phyloP scores from a whole-genome alignment of 108 stramenopile genomes.

The Nannochloropsis salina region DNA sequence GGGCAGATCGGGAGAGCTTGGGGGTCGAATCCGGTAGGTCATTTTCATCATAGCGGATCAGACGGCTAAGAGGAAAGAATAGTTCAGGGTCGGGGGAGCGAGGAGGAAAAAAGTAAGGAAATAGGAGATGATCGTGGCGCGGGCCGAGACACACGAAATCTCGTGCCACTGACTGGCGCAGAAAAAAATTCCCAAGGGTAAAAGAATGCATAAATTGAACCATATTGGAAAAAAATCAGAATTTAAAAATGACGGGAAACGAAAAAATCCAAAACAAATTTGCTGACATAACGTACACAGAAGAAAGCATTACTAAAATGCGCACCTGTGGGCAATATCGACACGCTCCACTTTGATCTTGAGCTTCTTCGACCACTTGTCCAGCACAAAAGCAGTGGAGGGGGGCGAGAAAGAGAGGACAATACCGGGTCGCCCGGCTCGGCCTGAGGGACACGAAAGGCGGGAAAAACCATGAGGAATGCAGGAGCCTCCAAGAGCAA shows the following conservation, averaged over 20 bases:
- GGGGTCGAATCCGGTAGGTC: not conserved
- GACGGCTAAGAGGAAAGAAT: not conserved
- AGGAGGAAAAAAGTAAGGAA: not conserved
- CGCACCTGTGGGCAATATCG: conserved; percentile 18
- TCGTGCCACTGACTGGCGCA: no score
- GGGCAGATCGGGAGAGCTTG: not conserved
- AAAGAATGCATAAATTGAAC: not conserved
- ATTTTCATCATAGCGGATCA: not conserved
- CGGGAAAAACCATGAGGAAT: no score
- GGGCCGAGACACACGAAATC: not conserved
- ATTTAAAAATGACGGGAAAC: not conserved
- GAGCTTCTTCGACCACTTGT: conserved; percentile 39
- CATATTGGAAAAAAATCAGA: not conserved
- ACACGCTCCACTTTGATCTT: conserved; percentile 39
- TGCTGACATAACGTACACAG: not conserved
- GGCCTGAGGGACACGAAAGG: conserved; percentile 18
- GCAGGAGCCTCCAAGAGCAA: no score
- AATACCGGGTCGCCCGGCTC: conserved; percentile 50
- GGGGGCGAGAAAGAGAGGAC: conserved; percentile 49
- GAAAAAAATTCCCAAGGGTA: no score
- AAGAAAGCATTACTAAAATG: not conserved
- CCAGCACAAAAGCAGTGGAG: conserved; percentile 44
- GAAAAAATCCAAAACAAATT: no score
- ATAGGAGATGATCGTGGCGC: not conserved
- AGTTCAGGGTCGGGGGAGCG: not conserved